These are phyloP conservation scores for Nothophaeocryptopus gaeumannii DNA, from an alignment of 2,329 filamentous ascomycete species.

Conservation along the genomic window DNA sequence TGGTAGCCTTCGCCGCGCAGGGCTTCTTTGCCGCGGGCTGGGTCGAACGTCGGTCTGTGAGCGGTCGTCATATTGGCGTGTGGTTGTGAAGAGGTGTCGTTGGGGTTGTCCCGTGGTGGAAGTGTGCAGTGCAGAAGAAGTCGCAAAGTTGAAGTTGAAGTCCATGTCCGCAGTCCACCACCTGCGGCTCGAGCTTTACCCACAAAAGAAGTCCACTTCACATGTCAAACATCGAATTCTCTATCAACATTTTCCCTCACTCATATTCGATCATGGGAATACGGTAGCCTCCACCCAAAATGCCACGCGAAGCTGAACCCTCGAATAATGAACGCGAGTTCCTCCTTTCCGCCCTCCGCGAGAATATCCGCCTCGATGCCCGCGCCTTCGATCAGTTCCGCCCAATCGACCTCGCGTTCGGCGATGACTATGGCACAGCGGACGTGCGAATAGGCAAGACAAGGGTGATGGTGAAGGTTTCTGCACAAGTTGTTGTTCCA, in stretches of 20 bases:
- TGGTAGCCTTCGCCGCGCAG: conserved; percentile 92
- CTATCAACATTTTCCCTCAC: no score
- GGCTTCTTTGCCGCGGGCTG: conserved; percentile 91
- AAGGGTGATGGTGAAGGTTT: conserved; percentile 80
- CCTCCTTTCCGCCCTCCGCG: conserved; percentile 74
- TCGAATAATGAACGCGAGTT: conserved; percentile 88
- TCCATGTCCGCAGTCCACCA: background rate
- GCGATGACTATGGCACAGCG: conserved; percentile 85
- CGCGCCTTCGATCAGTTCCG: conserved; percentile 78
- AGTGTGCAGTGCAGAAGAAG: background rate
- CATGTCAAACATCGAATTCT: background rate
- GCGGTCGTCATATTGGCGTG: conserved; percentile 50
- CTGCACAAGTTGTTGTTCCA: conserved; percentile 82
- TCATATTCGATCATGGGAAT: background rate
- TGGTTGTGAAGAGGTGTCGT: background rate
- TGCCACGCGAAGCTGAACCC: conserved; percentile 90
- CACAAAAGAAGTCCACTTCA: background rate
- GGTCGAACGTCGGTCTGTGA: conserved; percentile 91
- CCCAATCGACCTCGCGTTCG: conserved; percentile 73
- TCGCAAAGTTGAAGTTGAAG: conserved; percentile 1
- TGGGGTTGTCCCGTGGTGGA: no score
- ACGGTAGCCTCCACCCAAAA: conserved; percentile 41
- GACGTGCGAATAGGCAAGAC: conserved; percentile 89
- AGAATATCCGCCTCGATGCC: conserved; percentile 80
- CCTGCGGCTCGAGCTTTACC: background rate